Conservation (phyloP, 1,284 basidiomycete genomes). For the Cryptococcus maquisensis region DNA sequence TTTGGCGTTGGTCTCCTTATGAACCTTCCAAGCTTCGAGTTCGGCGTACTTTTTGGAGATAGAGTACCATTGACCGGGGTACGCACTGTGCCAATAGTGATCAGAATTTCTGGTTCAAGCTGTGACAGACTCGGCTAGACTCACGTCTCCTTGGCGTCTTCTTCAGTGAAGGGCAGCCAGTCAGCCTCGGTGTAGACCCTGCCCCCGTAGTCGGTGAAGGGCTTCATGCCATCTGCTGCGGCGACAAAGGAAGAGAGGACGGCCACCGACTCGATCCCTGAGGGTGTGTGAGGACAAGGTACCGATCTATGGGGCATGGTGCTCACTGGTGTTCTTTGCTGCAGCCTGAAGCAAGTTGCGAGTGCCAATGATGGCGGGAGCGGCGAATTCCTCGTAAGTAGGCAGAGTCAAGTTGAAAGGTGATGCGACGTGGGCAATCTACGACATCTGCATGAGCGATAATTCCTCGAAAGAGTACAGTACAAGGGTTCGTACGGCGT, state of each 20-base stretch:
- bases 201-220: slow-evolving; percentile 12
- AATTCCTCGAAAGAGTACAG: too few relatives aligned
- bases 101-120: too few relatives aligned
- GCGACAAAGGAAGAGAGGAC: slow-evolving; percentile 51
- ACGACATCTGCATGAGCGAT: neutral
- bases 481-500: slow-evolving; percentile 13
- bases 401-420: slow-evolving; percentile 25
- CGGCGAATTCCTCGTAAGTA: slow-evolving; percentile 41
- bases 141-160: slow-evolving; percentile 17
- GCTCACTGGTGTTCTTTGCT: slow-evolving; percentile 27
- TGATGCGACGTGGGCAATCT: slow-evolving; percentile 22
- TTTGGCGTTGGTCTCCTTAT: slow-evolving; percentile 13
- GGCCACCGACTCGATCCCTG: slow-evolving; percentile 49
- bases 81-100: too few relatives aligned
- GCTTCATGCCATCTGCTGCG: slow-evolving; percentile 21
- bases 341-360: slow-evolving; percentile 46
- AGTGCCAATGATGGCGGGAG: slow-evolving; percentile 53
- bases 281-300: neutral
- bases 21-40: slow-evolving; percentile 19
- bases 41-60: slow-evolving; percentile 40
- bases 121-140: neutral
- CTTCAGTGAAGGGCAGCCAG: slow-evolving; percentile 34
- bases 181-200: slow-evolving; percentile 36
- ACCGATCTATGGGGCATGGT: neutral
- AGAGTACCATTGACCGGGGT: slow-evolving; percentile 10